phyloP scores from a whole-genome alignment of 495 filamentous ascomycete species.

The Lophium mytilinum region DNA sequence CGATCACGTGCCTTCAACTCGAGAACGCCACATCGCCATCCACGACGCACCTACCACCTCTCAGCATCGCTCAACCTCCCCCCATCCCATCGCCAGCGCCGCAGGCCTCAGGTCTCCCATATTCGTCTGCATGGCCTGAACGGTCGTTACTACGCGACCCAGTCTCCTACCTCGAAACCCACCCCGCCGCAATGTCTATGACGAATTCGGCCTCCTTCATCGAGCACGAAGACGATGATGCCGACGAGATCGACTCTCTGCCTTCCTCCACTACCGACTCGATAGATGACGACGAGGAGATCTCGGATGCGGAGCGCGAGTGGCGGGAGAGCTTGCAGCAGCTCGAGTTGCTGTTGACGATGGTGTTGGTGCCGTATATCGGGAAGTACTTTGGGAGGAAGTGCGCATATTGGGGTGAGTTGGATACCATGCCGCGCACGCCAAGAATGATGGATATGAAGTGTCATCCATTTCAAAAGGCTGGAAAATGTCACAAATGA shows the following conservation, averaged over 20 bases:
- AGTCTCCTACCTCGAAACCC: not conserved
- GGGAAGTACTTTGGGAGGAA: slow-evolving; percentile 90
- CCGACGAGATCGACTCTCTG: slow-evolving; percentile 68
- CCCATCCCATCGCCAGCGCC: not conserved
- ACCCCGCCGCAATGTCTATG: slow-evolving; percentile 20
- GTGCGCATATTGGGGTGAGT: slow-evolving; percentile 93
- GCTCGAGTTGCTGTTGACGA: slow-evolving; percentile 79
- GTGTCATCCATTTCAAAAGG: too few relatives aligned
- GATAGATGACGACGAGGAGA: slow-evolving; percentile 33
- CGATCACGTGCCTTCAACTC: not conserved
- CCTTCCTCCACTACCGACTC: slow-evolving; percentile 61
- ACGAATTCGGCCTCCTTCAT: slow-evolving; percentile 24
- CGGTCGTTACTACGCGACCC: not conserved
- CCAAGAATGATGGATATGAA: not conserved
- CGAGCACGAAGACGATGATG: slow-evolving; percentile 33
- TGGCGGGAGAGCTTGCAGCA: slow-evolving; percentile 93
- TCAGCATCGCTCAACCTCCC: not conserved
- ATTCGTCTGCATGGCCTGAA: not conserved
- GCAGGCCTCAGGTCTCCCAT: not conserved
- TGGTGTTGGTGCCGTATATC: slow-evolving; percentile 86
- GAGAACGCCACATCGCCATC: too few relatives aligned
- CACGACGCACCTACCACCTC: not conserved
- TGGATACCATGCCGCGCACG: not conserved
- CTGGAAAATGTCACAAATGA: not conserved
- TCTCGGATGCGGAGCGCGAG: slow-evolving; percentile 66